Percentiles rank a stretch among this genome's conserved stretches.
Conservation (phyloP, 192 early-diverging fungal species). For the Backusella circina region DNA sequence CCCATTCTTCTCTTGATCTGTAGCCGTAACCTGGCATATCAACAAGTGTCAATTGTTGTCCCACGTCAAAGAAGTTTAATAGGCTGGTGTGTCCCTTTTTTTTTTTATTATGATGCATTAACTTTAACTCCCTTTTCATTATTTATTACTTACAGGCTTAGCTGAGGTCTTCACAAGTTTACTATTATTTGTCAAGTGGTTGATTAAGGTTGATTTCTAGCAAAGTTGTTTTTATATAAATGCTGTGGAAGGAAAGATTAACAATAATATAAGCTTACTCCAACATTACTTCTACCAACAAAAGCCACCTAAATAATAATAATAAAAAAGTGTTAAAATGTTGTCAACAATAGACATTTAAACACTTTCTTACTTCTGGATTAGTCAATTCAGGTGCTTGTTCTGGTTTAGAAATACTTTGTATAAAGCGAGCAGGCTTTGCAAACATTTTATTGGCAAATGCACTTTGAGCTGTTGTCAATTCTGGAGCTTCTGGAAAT, state of each 20-base stretch:
- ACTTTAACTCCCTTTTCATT: background rate
- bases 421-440: constrained; percentile 20
- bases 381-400: constrained; percentile 21
- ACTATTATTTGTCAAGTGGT: constrained; percentile 42
- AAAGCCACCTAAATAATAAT: constrained; percentile 48
- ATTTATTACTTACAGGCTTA: constrained; percentile 40
- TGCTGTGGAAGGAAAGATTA: no score
- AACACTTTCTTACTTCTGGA: constrained; percentile 15
- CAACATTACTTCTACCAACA: constrained; percentile 55
- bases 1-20: constrained; percentile 50
- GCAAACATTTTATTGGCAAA: constrained; percentile 20
- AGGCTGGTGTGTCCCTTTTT: constrained; percentile 48
- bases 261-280: constrained; percentile 20
- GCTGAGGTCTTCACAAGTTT: constrained; percentile 49
- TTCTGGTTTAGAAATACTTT: constrained; percentile 21
- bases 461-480: background rate
- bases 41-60: constrained; percentile 39
- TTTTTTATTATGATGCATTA: background rate
- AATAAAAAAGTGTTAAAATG: background rate
- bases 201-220: constrained; percentile 54
- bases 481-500: background rate
- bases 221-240: background rate
- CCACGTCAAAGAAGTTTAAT: constrained; percentile 53
- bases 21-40: constrained; percentile 60
- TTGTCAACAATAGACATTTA: background rate